Evolutionary conservation across 1,139 yeast species (phyloP).

Genomic region (Yamadazyma sp.): DNA sequence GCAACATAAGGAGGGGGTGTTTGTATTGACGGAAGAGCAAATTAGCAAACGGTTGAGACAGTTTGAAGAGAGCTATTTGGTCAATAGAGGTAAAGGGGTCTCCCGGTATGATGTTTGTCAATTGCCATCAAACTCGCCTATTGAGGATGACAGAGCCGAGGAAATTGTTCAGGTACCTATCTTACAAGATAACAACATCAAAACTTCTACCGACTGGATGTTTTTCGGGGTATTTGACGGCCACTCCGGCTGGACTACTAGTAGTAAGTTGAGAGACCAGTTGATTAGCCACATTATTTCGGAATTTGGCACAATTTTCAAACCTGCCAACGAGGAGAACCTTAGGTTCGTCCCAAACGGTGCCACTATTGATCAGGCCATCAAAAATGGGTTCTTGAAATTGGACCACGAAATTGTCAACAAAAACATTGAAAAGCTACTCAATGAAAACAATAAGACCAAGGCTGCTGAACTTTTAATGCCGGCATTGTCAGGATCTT

Average conservation of each 20-base stretch:
- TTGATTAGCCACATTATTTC: slow-evolving; percentile 74
- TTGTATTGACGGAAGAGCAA: slow-evolving; percentile 67
- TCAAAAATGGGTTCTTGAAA: slow-evolving; percentile 75
- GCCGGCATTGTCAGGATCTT: slow-evolving; percentile 95
- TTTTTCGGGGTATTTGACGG: slow-evolving; percentile 97
- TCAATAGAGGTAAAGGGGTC: slow-evolving; percentile 88
- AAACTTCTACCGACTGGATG: slow-evolving; percentile 79
- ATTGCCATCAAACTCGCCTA: slow-evolving; percentile 87
- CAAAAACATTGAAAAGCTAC: slow-evolving; percentile 65
- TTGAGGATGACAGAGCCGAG: slow-evolving; percentile 92
- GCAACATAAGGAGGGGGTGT: slow-evolving; percentile 45
- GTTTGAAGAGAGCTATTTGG: slow-evolving; percentile 75
- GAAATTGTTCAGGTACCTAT: slow-evolving; percentile 81
- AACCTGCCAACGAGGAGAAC: slow-evolving; percentile 51
- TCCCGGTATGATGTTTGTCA: slow-evolving; percentile 89
- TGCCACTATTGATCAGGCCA: slow-evolving; percentile 74
- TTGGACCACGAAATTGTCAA: slow-evolving; percentile 86
- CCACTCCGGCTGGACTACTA: slow-evolving; percentile 95
- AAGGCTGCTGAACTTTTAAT: slow-evolving; percentile 73
- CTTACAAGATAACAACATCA: slow-evolving; percentile 50
- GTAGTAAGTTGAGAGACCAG: slow-evolving; percentile 77
- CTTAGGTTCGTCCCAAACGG: slow-evolving; percentile 59
- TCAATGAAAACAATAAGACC: slow-evolving; percentile 59
- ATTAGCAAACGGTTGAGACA: slow-evolving; percentile 69
- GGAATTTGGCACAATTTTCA: slow-evolving; percentile 70